phyloP scores from a whole-genome alignment of 768 basidiomycete genomes.

The Panellus pusillus region DNA sequence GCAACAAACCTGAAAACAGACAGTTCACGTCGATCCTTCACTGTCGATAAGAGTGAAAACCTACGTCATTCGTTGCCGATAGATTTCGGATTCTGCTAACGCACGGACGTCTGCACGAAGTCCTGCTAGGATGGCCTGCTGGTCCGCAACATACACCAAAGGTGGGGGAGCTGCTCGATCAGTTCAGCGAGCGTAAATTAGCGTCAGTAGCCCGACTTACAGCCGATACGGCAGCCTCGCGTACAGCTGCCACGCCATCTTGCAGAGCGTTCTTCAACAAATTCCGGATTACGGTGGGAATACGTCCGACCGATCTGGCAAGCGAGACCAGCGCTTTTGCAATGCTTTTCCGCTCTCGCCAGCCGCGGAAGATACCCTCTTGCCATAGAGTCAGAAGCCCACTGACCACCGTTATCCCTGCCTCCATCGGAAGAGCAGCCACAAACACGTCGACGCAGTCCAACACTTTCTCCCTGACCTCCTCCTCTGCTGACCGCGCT shows the following conservation, averaged over 20 bases:
- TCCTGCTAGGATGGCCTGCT: conserved; percentile 33
- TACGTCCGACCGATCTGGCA: conserved; percentile 37
- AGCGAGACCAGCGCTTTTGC: conserved; percentile 57
- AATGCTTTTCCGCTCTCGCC: conserved; percentile 80
- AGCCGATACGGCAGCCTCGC: conserved; percentile 67
- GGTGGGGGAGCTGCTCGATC: conserved; percentile 45
- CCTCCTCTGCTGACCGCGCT: conserved; percentile 59
- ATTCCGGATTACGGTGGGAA: conserved; percentile 46
- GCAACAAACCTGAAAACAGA: conserved; percentile 60
- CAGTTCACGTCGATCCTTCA: conserved; percentile 17
- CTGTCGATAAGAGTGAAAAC: conserved; percentile 28
- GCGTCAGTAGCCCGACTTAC: conserved; percentile 45
- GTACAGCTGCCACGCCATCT: conserved; percentile 82
- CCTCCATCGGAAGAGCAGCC: conserved; percentile 48
- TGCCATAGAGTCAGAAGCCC: conserved; percentile 57
- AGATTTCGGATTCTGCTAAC: conserved; percentile 47
- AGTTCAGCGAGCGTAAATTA: conserved; percentile 11
- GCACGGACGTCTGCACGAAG: conserved; percentile 42
- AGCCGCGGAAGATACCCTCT: conserved; percentile 57
- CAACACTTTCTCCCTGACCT: conserved; percentile 69
- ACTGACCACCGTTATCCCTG: conserved; percentile 44
- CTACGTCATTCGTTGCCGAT: conserved; percentile 73
- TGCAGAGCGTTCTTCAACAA: conserved; percentile 64
- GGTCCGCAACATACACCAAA: conserved; percentile 41
- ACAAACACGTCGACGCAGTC: conserved; percentile 65